Evolutionary conservation across 176 grass and related monocot genomes (phyloP).

Genomic region (barley (Hordeum vulgare)): DNA sequence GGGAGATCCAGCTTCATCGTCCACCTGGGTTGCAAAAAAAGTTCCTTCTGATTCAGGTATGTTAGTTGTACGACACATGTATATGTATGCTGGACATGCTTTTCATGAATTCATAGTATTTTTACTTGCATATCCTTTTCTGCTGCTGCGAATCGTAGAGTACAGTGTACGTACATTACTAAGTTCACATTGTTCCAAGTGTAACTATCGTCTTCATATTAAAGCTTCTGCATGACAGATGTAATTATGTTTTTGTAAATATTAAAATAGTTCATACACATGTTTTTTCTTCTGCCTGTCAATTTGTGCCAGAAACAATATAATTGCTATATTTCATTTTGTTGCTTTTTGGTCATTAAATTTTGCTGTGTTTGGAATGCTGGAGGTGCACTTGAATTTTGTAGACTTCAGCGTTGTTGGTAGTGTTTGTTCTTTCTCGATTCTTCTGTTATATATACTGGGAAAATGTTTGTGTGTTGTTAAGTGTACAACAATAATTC

Average conservation of each 20-base stretch:
- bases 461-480: neutral
- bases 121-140: neutral
- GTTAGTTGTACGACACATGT: neutral
- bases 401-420: neutral
- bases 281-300: neutral
- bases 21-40: slow-evolving; percentile 41
- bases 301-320: neutral
- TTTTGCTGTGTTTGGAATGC: neutral
- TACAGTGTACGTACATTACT: neutral
- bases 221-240: neutral
- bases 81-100: neutral
- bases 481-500: neutral
- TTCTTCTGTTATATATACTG: neutral
- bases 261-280: neutral
- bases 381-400: neutral
- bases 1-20: slow-evolving; percentile 80
- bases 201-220: neutral
- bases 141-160: neutral
- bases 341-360: neutral
- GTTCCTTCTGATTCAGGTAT: slow-evolving; percentile 82
- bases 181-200: neutral
- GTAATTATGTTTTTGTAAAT: neutral
- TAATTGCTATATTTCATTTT: neutral
- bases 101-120: neutral
- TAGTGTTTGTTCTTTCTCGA: neutral